These are phyloP conservation scores for Scytalidium lignicola DNA, from an alignment of 2,329 filamentous ascomycete species.

Conservation along the genomic window DNA sequence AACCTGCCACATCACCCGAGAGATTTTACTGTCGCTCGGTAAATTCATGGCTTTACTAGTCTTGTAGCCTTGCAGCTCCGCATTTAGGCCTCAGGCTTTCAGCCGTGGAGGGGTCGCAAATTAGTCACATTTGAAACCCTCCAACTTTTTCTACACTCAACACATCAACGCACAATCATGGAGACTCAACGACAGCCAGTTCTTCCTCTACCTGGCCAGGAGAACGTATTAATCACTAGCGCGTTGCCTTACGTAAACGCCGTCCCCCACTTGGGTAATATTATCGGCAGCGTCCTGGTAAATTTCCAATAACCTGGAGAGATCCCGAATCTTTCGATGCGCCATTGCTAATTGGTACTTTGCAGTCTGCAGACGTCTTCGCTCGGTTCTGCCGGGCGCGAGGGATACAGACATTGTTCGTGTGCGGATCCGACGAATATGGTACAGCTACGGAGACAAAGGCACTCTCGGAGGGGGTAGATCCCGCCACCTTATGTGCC, in stretches of 20 bases:
- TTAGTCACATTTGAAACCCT: background rate
- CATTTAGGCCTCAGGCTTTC: too few species aligned
- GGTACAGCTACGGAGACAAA: slow-evolving; percentile 95
- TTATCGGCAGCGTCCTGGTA: slow-evolving; percentile 42
- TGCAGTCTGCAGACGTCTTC: slow-evolving; percentile 85
- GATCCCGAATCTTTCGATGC: too few species aligned
- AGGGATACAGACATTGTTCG: slow-evolving; percentile 72
- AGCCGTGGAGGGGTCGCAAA: too few species aligned
- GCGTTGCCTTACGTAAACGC: slow-evolving; percentile 83
- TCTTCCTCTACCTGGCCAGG: slow-evolving; percentile 66
- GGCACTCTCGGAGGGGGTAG: slow-evolving; percentile 80
- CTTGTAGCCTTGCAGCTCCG: too few species aligned
- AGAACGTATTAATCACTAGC: slow-evolving; percentile 85
- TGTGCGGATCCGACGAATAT: slow-evolving; percentile 92
- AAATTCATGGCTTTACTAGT: too few species aligned
- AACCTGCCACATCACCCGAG: too few species aligned
- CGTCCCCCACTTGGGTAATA: slow-evolving; percentile 72
- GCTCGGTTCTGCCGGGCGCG: slow-evolving; percentile 75
- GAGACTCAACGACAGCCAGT: slow-evolving; percentile 32
- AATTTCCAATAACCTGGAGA: too few species aligned
- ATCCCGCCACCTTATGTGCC: slow-evolving; percentile 78
- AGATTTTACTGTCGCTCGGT: too few species aligned
- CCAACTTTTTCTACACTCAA: background rate
- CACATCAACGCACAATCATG: slow-evolving; percentile 14
- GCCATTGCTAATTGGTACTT: slow-evolving; percentile 49